A percentile compares a stretch with the other conserved stretches of the same genome.
phyloP scores from a whole-genome alignment of 2,329 filamentous ascomycete genomes.

The Pseudogymnoascus sp. region DNA sequence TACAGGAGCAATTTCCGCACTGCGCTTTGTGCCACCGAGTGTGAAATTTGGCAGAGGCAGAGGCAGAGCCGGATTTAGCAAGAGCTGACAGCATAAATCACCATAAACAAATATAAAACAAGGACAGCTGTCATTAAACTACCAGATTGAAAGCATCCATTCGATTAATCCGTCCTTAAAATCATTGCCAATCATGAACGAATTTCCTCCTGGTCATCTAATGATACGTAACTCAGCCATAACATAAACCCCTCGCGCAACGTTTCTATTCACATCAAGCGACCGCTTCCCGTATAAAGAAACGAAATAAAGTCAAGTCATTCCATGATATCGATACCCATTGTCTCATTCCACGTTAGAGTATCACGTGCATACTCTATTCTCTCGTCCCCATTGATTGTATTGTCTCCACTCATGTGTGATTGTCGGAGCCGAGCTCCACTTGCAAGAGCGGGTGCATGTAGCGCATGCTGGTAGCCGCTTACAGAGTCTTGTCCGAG shows the following conservation, averaged over 20 bases:
- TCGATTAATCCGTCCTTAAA: constrained; percentile 6
- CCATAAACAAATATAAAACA: constrained; percentile 1
- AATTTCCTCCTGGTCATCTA: constrained; percentile 4
- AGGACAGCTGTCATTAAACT: constrained; percentile 1
- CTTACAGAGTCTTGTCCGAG: constrained; percentile 58
- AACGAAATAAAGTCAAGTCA: constrained; percentile 7
- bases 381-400: background rate
- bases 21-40: constrained; percentile 63
- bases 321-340: constrained; percentile 9
- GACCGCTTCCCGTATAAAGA: constrained; percentile 9
- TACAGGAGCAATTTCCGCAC: constrained; percentile 59
- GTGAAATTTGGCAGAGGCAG: constrained; percentile 50
- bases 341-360: constrained; percentile 5
- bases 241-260: constrained; percentile 6
- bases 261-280: constrained; percentile 9
- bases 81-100: constrained; percentile 11
- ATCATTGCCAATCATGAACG: constrained; percentile 8
- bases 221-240: constrained; percentile 8
- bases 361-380: constrained; percentile 4
- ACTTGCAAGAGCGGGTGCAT: background rate
- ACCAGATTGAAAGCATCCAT: constrained; percentile 4
- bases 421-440: constrained; percentile 5
- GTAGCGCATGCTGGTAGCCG: background rate
- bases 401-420: background rate
- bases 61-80: constrained; percentile 26